A percentile compares a stretch with the other conserved stretches of the same genome.
Evolutionary conservation across 352 stramenopile genomes (phyloP).

Genomic region (Pelagophyceae sp.): DNA sequence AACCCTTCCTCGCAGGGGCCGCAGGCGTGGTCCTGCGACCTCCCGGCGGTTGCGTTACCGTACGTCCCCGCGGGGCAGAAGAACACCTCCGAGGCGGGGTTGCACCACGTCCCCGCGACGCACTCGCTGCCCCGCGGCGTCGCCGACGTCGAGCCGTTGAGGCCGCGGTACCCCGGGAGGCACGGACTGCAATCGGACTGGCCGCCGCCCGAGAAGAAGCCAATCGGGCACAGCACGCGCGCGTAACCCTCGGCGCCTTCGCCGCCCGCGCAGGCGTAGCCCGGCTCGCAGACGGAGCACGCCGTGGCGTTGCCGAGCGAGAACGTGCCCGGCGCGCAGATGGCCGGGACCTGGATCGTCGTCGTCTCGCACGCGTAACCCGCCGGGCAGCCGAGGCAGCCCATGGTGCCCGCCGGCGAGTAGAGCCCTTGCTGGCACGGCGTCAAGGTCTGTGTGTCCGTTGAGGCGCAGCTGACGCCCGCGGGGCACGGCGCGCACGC

Average conservation of each 20-base stretch:
- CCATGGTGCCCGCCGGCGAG: conserved; percentile 11
- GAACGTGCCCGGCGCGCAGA: conserved; percentile 58
- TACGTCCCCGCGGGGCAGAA: conserved; percentile 69
- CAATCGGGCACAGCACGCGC: conserved; percentile 42
- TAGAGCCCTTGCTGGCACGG: conserved; percentile 24
- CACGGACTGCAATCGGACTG: conserved; percentile 52
- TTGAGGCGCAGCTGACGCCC: conserved; percentile 20
- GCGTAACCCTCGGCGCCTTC: conserved; percentile 30
- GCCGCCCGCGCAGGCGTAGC: conserved; percentile 55
- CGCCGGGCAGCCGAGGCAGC: conserved; percentile 32
- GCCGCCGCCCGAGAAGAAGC: conserved; percentile 55
- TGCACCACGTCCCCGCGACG: conserved; percentile 72
- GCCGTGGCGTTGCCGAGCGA: conserved; percentile 45
- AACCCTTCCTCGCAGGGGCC: conserved; percentile 66
- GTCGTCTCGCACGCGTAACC: conserved; percentile 39
- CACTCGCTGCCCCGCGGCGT: conserved; percentile 61
- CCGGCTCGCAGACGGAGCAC: conserved; percentile 46
- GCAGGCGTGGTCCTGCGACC: conserved; percentile 65
- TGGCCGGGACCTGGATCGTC: conserved; percentile 39
- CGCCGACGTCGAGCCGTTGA: conserved; percentile 59
- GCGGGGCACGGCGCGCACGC: conserved; percentile 12
- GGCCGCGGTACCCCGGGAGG: conserved; percentile 58
- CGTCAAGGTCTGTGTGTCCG: conserved; percentile 5
- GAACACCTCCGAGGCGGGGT: conserved; percentile 66
- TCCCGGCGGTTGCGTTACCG: conserved; percentile 54